Percentiles rank a stretch among this genome's conserved stretches.
Conservation (phyloP, 805 yeast genomes). For the Blastobotrys peoriensis region DNA sequence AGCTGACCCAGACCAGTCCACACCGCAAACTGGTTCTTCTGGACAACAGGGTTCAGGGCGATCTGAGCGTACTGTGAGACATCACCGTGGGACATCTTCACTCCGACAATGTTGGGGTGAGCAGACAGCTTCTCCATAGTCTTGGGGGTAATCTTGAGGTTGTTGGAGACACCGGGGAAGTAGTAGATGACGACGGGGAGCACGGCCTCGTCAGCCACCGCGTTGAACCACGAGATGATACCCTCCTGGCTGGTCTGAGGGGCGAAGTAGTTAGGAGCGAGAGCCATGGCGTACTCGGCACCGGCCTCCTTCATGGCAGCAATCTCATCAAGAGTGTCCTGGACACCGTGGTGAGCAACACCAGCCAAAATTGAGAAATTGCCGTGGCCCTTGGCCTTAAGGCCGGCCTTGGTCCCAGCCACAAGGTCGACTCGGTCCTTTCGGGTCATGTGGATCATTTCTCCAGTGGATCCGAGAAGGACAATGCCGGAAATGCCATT, state of each 20-base stretch:
- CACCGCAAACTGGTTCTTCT: slow-evolving; percentile 36
- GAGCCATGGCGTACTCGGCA: slow-evolving; percentile 28
- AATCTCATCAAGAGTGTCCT: slow-evolving; percentile 37
- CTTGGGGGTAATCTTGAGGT: slow-evolving; percentile 33
- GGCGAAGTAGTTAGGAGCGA: slow-evolving; percentile 47
- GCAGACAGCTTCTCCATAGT: slow-evolving; percentile 38
- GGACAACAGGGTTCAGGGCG: slow-evolving; percentile 38
- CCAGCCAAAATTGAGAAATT: slow-evolving; percentile 44
- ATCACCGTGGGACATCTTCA: slow-evolving; percentile 48
- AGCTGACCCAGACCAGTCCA: slow-evolving; percentile 50
- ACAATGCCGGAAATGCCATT: slow-evolving; percentile 46
- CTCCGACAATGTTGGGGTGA: slow-evolving; percentile 44
- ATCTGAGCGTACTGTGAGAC: slow-evolving; percentile 42
- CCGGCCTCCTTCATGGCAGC: slow-evolving; percentile 26
- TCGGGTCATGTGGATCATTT: slow-evolving; percentile 44
- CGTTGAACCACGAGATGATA: slow-evolving; percentile 39
- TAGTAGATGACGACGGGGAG: slow-evolving; percentile 43
- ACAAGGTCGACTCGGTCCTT: slow-evolving; percentile 35
- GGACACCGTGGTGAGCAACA: slow-evolving; percentile 40
- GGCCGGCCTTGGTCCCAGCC: slow-evolving; percentile 27
- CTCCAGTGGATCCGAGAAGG: slow-evolving; percentile 51
- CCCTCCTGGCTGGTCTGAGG: slow-evolving; percentile 41
- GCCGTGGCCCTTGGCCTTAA: slow-evolving; percentile 34
- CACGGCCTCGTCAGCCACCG: slow-evolving; percentile 38
- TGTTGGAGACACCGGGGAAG: slow-evolving; percentile 47